Conservation (phyloP, 2,329 filamentous ascomycete genomes). For the Diaporthe sp. region DNA sequence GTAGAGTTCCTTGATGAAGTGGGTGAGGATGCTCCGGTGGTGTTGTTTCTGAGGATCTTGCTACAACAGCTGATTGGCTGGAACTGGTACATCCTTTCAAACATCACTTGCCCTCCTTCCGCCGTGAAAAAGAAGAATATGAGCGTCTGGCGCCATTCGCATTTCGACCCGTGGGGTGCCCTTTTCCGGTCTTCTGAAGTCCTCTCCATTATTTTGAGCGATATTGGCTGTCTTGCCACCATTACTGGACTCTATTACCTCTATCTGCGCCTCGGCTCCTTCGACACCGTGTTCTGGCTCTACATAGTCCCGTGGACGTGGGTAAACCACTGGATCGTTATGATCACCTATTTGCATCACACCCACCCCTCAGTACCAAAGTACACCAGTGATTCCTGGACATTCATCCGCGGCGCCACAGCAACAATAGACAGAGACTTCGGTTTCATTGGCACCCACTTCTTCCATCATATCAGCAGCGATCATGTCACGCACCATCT, state of each 20-base stretch:
- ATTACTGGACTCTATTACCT: conserved; percentile 63
- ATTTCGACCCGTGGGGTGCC: conserved; percentile 14
- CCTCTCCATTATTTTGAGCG: conserved; percentile 69
- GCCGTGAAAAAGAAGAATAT: conserved; percentile 4
- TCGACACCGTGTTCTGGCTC: conserved; percentile 71
- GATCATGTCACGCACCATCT: conserved; percentile 98
- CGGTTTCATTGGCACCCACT: conserved; percentile 89
- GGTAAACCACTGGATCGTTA: conserved; percentile 83
- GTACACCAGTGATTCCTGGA: conserved; percentile 89
- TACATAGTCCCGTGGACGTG: conserved; percentile 77
- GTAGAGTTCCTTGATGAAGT: conserved; percentile 58
- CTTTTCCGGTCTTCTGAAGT: conserved; percentile 57
- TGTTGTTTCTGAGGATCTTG: conserved; percentile 66
- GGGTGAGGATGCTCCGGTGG: conserved; percentile 73
- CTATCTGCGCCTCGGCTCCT: conserved; percentile 63
- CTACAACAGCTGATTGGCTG: conserved; percentile 75
- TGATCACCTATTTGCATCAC: conserved; percentile 97
- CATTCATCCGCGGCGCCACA: conserved; percentile 90
- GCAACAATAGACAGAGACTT: conserved; percentile 98
- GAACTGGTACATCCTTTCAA: conserved; percentile 74
- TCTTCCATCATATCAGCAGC: conserved; percentile 96
- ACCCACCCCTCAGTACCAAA: conserved; percentile 94
- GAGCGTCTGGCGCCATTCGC: conserved; percentile 14
- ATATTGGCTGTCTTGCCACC: conserved; percentile 66
- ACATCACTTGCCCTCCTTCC: conserved; percentile 48